These are phyloP conservation scores for Citrus australasica DNA, from an alignment of 345 rosid species.

Conservation along the genomic window DNA sequence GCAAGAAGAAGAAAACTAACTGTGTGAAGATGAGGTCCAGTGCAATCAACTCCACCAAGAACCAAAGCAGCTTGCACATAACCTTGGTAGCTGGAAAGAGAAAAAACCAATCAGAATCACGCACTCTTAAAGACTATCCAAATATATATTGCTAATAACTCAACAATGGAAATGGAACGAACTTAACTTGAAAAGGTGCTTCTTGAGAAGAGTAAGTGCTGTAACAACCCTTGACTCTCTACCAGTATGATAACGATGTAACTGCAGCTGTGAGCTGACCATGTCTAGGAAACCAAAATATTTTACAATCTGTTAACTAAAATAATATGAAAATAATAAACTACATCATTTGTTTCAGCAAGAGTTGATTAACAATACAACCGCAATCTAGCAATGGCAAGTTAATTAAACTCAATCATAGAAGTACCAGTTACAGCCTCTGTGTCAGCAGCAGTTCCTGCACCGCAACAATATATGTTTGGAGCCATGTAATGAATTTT, in stretches of 20 bases:
- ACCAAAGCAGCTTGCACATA: constrained; percentile 79
- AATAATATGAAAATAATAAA: constrained; percentile 1
- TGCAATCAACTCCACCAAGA: constrained; percentile 84
- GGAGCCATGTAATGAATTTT: constrained; percentile 99
- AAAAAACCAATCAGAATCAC: constrained; percentile 16
- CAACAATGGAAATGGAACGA: not conserved
- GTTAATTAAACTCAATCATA: constrained; percentile 9
- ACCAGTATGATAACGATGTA: constrained; percentile 76
- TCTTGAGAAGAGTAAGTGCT: constrained; percentile 78
- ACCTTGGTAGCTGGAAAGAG: constrained; percentile 64
- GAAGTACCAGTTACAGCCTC: constrained; percentile 91
- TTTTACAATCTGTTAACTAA: not conserved
- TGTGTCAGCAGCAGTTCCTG: constrained; percentile 97
- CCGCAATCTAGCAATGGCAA: not conserved
- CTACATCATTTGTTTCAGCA: not conserved
- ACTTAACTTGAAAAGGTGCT: constrained; percentile 67
- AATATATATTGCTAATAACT: not conserved
- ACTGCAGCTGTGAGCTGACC: constrained; percentile 82
- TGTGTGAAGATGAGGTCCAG: constrained; percentile 82
- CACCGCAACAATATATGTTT: constrained; percentile 95
- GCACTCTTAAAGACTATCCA: constrained; percentile 1
- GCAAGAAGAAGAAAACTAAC: constrained; percentile 36
- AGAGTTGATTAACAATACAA: not conserved
- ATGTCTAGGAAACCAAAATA: constrained; percentile 43
- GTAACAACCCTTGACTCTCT: constrained; percentile 79